Conservation (phyloP, 306 rosid species). For the Cajanus cajan region DNA sequence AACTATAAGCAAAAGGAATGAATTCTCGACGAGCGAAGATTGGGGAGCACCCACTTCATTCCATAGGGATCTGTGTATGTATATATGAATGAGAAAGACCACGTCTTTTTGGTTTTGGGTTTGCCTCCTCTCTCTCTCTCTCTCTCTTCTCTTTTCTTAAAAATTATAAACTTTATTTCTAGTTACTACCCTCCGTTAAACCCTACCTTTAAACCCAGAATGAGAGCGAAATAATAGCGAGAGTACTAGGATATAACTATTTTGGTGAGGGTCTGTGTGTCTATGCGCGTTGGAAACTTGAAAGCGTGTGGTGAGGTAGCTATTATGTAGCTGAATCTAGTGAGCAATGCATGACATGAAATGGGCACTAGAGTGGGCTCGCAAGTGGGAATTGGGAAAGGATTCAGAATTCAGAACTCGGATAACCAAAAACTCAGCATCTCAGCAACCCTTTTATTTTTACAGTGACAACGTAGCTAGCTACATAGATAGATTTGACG, state of each 20-base stretch:
- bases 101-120: constrained; percentile 36
- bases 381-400: background rate
- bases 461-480: constrained; percentile 35
- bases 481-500: constrained; percentile 54
- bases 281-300: constrained; percentile 15
- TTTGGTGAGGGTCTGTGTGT: constrained; percentile 22
- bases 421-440: constrained; percentile 32
- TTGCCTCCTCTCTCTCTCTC: background rate
- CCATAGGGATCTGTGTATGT: constrained; percentile 95
- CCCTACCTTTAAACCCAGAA: constrained; percentile 51
- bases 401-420: background rate
- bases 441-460: background rate
- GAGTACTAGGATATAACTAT: constrained; percentile 7
- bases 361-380: constrained; percentile 31
- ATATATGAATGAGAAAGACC: constrained; percentile 50
- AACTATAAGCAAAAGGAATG: constrained; percentile 77
- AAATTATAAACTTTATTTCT: background rate
- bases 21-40: constrained; percentile 49
- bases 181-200: background rate
- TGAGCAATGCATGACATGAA: constrained; percentile 1
- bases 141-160: background rate
- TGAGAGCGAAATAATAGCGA: background rate
- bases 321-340: constrained; percentile 38
- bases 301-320: background rate
- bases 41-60: constrained; percentile 70